Conservation (phyloP, 2,329 filamentous ascomycete genomes). For the Xylaria sp. region DNA sequence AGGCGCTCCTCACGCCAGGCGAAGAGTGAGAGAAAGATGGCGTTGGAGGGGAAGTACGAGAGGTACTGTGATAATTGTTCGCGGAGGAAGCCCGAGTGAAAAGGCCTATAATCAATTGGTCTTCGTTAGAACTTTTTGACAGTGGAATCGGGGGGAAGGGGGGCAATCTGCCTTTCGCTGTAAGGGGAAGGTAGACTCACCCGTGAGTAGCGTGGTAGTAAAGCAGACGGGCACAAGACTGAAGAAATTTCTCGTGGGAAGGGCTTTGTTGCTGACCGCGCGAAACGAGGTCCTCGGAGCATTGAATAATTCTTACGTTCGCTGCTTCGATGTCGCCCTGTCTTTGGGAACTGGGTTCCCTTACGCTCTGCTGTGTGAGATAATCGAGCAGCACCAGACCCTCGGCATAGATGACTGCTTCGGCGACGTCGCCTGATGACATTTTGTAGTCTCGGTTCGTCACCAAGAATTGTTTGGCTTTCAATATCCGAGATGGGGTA, state of each 20-base stretch:
- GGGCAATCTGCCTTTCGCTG: too few species aligned
- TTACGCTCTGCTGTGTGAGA: conserved; percentile 52
- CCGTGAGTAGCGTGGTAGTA: conserved; percentile 67
- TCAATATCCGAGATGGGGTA: conserved; percentile 55
- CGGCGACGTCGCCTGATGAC: conserved; percentile 52
- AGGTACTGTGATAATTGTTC: conserved; percentile 66
- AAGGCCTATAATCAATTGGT: conserved; percentile 63
- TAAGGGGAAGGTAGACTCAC: conserved; percentile 47
- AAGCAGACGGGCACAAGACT: conserved; percentile 70
- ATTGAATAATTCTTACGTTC: conserved; percentile 48
- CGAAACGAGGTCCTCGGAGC: conserved; percentile 50
- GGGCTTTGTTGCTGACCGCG: conserved; percentile 43
- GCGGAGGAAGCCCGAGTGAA: conserved; percentile 71
- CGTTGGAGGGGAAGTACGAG: conserved; percentile 73
- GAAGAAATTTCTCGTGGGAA: conserved; percentile 69
- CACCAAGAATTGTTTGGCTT: conserved; percentile 57
- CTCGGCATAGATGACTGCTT: conserved; percentile 63
- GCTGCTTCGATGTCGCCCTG: conserved; percentile 64
- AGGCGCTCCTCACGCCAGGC: conserved; percentile 76
- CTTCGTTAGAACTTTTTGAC: too few species aligned
- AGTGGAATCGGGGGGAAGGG: too few species aligned
- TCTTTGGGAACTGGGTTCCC: conserved; percentile 50
- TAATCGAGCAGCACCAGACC: conserved; percentile 72
- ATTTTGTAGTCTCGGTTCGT: conserved; percentile 62
- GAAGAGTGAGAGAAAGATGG: conserved; percentile 73